These are phyloP conservation scores for Aureobasidium sp. DNA, from an alignment of 2,329 filamentous ascomycete species.

Conservation along the genomic window DNA sequence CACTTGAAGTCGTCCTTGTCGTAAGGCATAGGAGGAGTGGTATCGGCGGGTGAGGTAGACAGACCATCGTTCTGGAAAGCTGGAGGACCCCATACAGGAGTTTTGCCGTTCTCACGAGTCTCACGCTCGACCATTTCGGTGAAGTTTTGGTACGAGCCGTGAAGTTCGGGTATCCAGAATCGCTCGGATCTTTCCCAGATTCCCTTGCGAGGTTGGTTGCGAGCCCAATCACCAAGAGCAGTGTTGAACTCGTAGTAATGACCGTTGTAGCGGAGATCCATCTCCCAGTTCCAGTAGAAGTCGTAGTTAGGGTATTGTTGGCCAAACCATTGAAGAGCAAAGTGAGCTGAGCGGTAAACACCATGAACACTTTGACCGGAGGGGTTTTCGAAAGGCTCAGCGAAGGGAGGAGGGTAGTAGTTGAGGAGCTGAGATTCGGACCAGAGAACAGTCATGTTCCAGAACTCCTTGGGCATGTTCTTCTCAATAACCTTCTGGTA, in stretches of 20 bases:
- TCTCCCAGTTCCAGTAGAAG: conserved; percentile 87
- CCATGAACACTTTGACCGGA: conserved; percentile 77
- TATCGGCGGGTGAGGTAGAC: conserved; percentile 67
- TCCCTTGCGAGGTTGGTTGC: conserved; percentile 74
- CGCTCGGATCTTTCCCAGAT: conserved; percentile 79
- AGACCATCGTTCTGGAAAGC: conserved; percentile 54
- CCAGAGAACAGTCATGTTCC: conserved; percentile 90
- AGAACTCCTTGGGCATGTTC: conserved; percentile 84
- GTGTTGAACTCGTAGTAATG: conserved; percentile 86
- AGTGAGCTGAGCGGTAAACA: conserved; percentile 76
- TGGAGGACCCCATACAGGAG: conserved; percentile 72
- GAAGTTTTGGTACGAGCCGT: conserved; percentile 75
- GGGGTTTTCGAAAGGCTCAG: conserved; percentile 75
- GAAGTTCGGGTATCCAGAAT: conserved; percentile 75
- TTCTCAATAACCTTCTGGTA: conserved; percentile 75
- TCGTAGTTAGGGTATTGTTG: conserved; percentile 58
- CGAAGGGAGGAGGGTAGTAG: conserved; percentile 88
- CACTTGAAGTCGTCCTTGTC: conserved; percentile 74
- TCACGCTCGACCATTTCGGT: conserved; percentile 69
- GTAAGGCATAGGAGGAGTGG: conserved; percentile 65
- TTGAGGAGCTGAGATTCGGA: conserved; percentile 93
- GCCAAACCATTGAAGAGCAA: conserved; percentile 57
- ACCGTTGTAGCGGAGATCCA: conserved; percentile 83
- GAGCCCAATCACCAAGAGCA: conserved; percentile 69
- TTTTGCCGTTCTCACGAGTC: conserved; percentile 51